Conservation (phyloP, 2,329 filamentous ascomycete genomes). For the Penicillium vulpinum region DNA sequence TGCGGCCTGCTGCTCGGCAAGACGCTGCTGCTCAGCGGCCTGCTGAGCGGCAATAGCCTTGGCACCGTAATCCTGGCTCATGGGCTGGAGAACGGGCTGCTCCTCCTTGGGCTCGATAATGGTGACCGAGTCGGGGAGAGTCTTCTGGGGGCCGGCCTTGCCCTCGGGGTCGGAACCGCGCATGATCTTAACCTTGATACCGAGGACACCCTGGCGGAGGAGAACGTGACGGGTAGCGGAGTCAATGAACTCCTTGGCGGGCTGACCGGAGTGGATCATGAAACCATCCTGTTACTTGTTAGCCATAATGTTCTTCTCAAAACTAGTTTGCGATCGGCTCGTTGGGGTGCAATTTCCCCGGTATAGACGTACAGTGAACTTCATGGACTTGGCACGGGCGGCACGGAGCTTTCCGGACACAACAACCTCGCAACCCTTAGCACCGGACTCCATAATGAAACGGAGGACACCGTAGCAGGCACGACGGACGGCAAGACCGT, state of each 20-base stretch:
- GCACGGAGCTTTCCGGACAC: slow-evolving; percentile 98
- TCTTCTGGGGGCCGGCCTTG: slow-evolving; percentile 97
- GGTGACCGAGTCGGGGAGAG: slow-evolving; percentile 96
- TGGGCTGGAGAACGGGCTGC: slow-evolving; percentile 88
- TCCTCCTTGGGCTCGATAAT: slow-evolving; percentile 99
- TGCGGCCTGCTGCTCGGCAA: slow-evolving; percentile 58
- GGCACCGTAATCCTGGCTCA: slow-evolving; percentile 97
- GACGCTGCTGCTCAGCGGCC: slow-evolving; percentile 56
- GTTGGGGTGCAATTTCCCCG: not conserved
- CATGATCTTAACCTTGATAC: slow-evolving; percentile 99
- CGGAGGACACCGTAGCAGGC: slow-evolving; percentile 99
- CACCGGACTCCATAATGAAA: slow-evolving; percentile 99
- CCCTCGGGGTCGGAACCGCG: slow-evolving; percentile 98
- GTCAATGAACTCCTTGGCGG: slow-evolving; percentile 99
- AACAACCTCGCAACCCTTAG: slow-evolving; percentile 99
- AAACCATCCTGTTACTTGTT: slow-evolving; percentile 71
- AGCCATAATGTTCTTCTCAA: slow-evolving; percentile 1
- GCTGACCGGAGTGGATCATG: slow-evolving; percentile 99
- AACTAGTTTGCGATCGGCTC: not conserved
- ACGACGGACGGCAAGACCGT: slow-evolving; percentile 96
- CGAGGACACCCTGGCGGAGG: slow-evolving; percentile 98
- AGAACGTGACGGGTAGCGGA: slow-evolving; percentile 97
- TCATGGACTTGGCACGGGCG: slow-evolving; percentile 99
- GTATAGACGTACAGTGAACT: slow-evolving; percentile 79
- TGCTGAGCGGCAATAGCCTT: slow-evolving; percentile 72